Base-by-base conservation (phyloP, 148 eudicot species). In the Silene uniflora region DNA sequence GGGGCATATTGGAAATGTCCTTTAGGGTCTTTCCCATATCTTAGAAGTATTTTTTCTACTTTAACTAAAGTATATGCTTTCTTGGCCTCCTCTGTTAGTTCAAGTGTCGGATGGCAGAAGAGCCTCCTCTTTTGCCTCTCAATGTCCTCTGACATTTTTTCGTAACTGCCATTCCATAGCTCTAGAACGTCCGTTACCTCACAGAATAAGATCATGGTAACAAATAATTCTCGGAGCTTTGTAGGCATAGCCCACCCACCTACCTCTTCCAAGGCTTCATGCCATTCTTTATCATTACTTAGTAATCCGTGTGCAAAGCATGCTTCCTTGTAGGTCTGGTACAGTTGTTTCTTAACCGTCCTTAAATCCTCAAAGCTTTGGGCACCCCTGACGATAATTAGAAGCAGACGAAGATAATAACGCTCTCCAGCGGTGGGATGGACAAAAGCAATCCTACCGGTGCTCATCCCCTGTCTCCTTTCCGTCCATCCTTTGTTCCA, bases 1-100 rank as follows among this genome's bases (percentile, higher is more conserved):
- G 64, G 10, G 79, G 79, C 42, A 80, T 25, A 23, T 16, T 56
- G 2, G 56, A 25, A 6, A 63, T n/a, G 5, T 79, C 82, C 0
- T 12, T 7, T 1, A 80, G 13, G 0, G 25, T 29, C 42, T 71
- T 75, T 0, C 79, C 65, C 65, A 16, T n/a, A 60, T 6, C 18
- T 55, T 19, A 19, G 52, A 0, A 80, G 42, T 0, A 75, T 35
- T 3, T 52, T 71, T 0, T 80, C 65, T 6, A 80, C 52, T 2
- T n/a, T n/a, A n/a, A n/a, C n/a, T n/a, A 80, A 22, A 7, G 72
- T 29, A 21, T 39, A 69, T 17, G 76, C 24, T 24, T 4, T 14
- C 3, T 60, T 18, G 9, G 70, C 79, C 0, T 62, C 42, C 0
- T 80, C 47, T 22, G 60, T 3, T 0, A 75, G 60, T 2, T 47